These are phyloP conservation scores for Helminthosporium solani DNA, from an alignment of 2,329 filamentous ascomycete genomes.

Conservation along the genomic window DNA sequence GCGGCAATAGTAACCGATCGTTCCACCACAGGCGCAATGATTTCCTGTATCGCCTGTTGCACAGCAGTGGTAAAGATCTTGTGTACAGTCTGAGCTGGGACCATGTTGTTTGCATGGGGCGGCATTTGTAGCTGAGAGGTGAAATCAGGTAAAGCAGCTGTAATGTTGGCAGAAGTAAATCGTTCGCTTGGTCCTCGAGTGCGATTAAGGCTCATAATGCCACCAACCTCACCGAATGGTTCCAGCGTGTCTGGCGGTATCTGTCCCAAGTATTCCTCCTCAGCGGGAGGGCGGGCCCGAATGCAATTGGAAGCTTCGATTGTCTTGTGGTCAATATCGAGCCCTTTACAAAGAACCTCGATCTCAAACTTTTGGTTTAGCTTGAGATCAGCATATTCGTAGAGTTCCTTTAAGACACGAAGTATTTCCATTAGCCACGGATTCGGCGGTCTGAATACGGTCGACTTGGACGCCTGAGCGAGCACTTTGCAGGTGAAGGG, in stretches of 20 bases:
- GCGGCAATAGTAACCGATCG: constrained; percentile 96
- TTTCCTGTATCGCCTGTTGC: constrained; percentile 87
- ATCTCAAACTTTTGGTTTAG: constrained; percentile 98
- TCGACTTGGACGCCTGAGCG: constrained; percentile 78
- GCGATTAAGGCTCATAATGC: constrained; percentile 63
- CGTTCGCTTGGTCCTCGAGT: constrained; percentile 65
- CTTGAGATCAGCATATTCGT: constrained; percentile 89
- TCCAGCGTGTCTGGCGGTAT: constrained; percentile 68
- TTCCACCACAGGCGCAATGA: constrained; percentile 96
- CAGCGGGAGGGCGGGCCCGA: constrained; percentile 69
- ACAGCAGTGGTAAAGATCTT: constrained; percentile 83
- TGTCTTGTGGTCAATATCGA: constrained; percentile 87
- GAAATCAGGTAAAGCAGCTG: constrained; percentile 80
- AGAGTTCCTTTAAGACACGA: constrained; percentile 85
- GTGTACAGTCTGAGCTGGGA: constrained; percentile 62
- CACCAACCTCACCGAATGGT: constrained; percentile 73
- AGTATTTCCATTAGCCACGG: constrained; percentile 98
- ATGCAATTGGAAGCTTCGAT: constrained; percentile 88
- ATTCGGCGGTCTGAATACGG: constrained; percentile 90
- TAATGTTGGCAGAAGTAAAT: constrained; percentile 74
- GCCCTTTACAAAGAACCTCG: constrained; percentile 90
- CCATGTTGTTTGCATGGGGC: constrained; percentile 67
- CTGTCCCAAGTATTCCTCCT: constrained; percentile 56
- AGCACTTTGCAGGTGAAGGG: constrained; percentile 98
- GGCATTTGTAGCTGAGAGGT: constrained; percentile 77